Percentiles rank a stretch among this genome's conserved stretches.
These are phyloP conservation scores for Lodderomyces theae DNA, from an alignment of 1,139 yeast genomes.

Conservation along the genomic window DNA sequence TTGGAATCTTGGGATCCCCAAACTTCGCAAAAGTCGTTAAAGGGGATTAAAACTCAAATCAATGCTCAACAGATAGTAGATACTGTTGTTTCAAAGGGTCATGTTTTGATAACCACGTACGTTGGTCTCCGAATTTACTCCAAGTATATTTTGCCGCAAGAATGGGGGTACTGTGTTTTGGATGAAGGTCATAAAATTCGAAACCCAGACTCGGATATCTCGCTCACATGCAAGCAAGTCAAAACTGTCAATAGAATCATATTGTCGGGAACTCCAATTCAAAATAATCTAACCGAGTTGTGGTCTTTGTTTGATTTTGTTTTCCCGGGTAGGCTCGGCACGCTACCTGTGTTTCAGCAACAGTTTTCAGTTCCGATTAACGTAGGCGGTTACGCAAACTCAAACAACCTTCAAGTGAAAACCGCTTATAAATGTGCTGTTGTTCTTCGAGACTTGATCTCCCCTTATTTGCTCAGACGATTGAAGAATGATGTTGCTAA, in stretches of 20 bases:
- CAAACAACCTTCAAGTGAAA: constrained; percentile 92
- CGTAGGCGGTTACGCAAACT: constrained; percentile 98
- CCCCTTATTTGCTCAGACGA: constrained; percentile 84
- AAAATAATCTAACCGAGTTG: constrained; percentile 77
- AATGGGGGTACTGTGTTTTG: constrained; percentile 88
- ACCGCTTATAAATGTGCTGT: constrained; percentile 97
- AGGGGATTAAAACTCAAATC: constrained; percentile 32
- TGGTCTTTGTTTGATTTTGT: constrained; percentile 96
- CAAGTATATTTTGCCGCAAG: constrained; percentile 58
- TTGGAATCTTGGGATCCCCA: constrained; percentile 49
- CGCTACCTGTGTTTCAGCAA: constrained; percentile 88
- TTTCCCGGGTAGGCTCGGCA: constrained; percentile 91
- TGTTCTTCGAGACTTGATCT: constrained; percentile 77
- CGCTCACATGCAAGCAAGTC: constrained; percentile 79
- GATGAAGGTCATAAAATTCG: constrained; percentile 98
- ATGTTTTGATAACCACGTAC: constrained; percentile 85
- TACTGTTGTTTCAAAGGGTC: constrained; percentile 60
- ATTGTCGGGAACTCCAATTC: constrained; percentile 81
- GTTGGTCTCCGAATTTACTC: constrained; percentile 84
- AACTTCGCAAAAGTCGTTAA: constrained; percentile 26
- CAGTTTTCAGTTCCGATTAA: constrained; percentile 92
- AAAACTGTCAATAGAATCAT: constrained; percentile 81
- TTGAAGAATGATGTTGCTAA: constrained; percentile 95
- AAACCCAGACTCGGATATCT: constrained; percentile 88
- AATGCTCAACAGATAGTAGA: constrained; percentile 49